A percentile compares a stretch with the other conserved stretches of the same genome.
These are phyloP conservation scores for Powellomyces hirtus DNA, from an alignment of 192 early-diverging fungal genomes.

Conservation along the genomic window DNA sequence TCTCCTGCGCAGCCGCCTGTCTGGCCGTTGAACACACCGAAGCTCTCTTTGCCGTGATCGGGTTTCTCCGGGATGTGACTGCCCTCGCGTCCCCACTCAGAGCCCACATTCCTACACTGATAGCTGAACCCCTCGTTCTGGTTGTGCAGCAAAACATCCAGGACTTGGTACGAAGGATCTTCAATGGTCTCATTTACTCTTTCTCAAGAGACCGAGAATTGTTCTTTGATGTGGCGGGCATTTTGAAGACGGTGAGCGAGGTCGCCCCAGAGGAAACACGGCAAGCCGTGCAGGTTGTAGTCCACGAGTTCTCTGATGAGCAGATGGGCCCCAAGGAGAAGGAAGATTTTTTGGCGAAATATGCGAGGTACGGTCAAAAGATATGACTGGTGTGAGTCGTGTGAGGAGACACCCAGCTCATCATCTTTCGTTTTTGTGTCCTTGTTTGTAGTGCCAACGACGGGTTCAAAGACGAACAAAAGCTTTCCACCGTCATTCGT, in stretches of 20 bases:
- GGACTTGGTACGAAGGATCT: slow-evolving; percentile 40
- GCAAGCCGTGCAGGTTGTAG: slow-evolving; percentile 47
- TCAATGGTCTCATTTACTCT: slow-evolving; percentile 55
- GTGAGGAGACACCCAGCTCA: slow-evolving; percentile 13
- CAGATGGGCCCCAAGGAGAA: slow-evolving; percentile 46
- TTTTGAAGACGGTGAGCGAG: slow-evolving; percentile 47
- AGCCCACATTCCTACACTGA: slow-evolving; percentile 16
- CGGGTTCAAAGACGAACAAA: slow-evolving; percentile 50
- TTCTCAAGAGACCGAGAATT: slow-evolving; percentile 59
- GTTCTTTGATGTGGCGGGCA: slow-evolving; percentile 51
- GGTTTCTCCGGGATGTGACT: slow-evolving; percentile 14
- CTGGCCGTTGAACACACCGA: slow-evolving; percentile 38
- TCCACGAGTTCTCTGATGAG: slow-evolving; percentile 44
- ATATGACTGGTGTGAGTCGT: background rate
- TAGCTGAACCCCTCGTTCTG: slow-evolving; percentile 35
- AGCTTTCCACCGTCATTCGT: slow-evolving; percentile 48
- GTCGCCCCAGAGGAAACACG: slow-evolving; percentile 45
- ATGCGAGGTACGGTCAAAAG: slow-evolving; percentile 58
- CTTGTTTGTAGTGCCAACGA: slow-evolving; percentile 41
- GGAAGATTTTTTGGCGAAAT: slow-evolving; percentile 51
- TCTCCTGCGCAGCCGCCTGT: slow-evolving; percentile 64
- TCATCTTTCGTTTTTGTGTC: background rate
- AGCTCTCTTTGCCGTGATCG: slow-evolving; percentile 28
- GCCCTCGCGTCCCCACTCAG: slow-evolving; percentile 15
- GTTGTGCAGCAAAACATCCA: slow-evolving; percentile 41